These are phyloP conservation scores for Geranomyces michiganensis DNA, from an alignment of 192 early-diverging fungal genomes.

Conservation along the genomic window DNA sequence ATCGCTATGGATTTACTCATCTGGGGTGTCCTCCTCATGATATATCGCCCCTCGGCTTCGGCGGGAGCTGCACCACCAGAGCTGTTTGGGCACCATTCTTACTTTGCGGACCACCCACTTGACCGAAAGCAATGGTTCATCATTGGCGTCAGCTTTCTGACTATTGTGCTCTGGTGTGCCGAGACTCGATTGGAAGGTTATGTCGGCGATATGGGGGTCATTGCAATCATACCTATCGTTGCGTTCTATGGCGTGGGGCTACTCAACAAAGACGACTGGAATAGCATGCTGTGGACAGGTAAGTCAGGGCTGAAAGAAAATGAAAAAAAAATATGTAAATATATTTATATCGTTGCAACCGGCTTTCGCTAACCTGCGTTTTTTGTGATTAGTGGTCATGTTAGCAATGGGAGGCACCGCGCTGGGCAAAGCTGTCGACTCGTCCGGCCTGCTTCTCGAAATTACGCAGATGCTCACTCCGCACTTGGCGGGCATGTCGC, in stretches of 20 bases:
- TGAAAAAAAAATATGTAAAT: no score
- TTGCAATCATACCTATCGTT: conserved; percentile 90
- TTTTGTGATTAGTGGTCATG: conserved; percentile 44
- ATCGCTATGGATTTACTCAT: conserved; percentile 76
- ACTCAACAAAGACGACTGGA: conserved; percentile 94
- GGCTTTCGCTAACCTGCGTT: conserved; percentile 46
- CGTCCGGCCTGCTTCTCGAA: conserved; percentile 78
- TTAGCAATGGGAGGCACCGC: conserved; percentile 96
- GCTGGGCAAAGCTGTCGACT: conserved; percentile 89
- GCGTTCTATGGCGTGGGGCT: conserved; percentile 88
- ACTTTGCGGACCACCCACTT: conserved; percentile 43
- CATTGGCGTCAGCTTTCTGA: conserved; percentile 66
- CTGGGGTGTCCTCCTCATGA: conserved; percentile 78
- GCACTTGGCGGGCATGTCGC: conserved; percentile 64
- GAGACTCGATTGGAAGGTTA: conserved; percentile 71
- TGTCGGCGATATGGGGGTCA: conserved; percentile 95
- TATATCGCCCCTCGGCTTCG: conserved; percentile 67
- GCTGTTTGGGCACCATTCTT: conserved; percentile 33
- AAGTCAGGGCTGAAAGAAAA: no score
- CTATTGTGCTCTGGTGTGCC: conserved; percentile 90
- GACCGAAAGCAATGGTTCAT: conserved; percentile 77
- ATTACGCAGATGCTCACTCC: conserved; percentile 74
- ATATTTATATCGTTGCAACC: not conserved
- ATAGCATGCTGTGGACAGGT: conserved; percentile 94
- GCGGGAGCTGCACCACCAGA: conserved; percentile 34